Evolutionary conservation across 1,284 basidiomycete genomes (phyloP), one percentile per base, ranked within the genome.

Genomic region (Volvariella surrecta): DNA sequence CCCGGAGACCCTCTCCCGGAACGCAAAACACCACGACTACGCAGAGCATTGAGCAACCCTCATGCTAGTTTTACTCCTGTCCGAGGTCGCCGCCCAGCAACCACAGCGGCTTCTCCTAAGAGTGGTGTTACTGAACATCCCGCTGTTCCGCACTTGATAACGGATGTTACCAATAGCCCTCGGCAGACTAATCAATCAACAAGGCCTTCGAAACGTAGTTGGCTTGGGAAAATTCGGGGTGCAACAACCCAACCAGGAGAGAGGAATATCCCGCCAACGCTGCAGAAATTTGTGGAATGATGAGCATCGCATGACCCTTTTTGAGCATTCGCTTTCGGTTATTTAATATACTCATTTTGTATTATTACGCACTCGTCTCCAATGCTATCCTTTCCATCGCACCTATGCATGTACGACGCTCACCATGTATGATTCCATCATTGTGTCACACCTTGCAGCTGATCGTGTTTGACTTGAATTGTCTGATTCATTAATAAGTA

Each of bases 1-100:
- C 67, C 67, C 16, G 64, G 62, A 42, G 59, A 63, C 43, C 61
- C 66, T 31, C 43, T 50, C 28, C 54, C 51, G 18, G 68, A 73
- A 48, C 68, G 63, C 21, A 65, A 65, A 21, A 79, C 77, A 1
- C 79, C 79, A 20, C 73, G 75, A 40, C 66, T 71, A 24, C 72
- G 76, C 46, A 69, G 75, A 50, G 68, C 73, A 43, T 52, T 78
- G 39, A 79, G 73, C 47, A 71, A 67, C 42, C 59, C 74, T 37
- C 74, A 80, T 41, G 67, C 74, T 7, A 79, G 84, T 2, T 88
- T 88, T 56, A 88, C 84, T 1, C 85, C 85, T 3, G 67, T 76
- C 19, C 74, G 84, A 16, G 24, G 24, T 11, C 67, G 54, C 42
- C 71, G 71, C 44, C 66, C 69, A 8, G 56, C 59, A 17, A 46